Conservation (phyloP, 1,139 yeast genomes). For the Saccharomyces hybrid region DNA sequence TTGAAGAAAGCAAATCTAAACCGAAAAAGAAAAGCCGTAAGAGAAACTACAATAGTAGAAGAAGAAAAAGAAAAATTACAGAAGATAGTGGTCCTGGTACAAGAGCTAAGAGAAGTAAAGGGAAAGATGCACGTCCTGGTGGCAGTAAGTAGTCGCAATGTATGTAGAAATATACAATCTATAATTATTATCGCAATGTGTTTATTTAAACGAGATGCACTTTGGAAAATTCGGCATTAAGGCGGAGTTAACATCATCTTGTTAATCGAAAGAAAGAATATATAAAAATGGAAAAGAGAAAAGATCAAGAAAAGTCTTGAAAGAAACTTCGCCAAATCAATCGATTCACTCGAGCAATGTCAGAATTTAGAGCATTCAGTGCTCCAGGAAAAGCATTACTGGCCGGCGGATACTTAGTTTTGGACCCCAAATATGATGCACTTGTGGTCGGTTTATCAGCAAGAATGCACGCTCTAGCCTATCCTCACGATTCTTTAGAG, state of each 20-base stretch:
- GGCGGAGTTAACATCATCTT: not conserved
- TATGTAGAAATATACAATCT: not conserved
- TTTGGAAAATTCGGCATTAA: not conserved
- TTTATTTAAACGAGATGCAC: not conserved
- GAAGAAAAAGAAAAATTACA: not conserved
- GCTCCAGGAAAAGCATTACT: slow-evolving; percentile 93
- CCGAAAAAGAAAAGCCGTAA: not conserved
- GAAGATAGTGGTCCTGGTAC: not conserved
- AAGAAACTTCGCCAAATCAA: not conserved
- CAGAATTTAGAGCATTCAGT: slow-evolving; percentile 42
- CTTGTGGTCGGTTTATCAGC: slow-evolving; percentile 85
- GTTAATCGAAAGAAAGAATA: not conserved
- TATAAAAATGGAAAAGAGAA: not conserved
- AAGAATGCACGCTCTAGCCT: slow-evolving; percentile 74
- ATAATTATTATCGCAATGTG: not conserved
- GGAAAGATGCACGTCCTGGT: not conserved
- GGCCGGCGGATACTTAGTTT: slow-evolving; percentile 90
- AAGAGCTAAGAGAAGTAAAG: not conserved
- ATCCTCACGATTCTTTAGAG: not conserved
- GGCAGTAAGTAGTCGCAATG: not conserved
- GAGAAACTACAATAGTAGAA: not conserved
- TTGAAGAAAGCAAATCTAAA: not conserved
- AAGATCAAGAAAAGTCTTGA: too few species aligned
- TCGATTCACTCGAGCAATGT: slow-evolving; percentile 5
- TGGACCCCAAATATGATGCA: slow-evolving; percentile 66